phyloP scores from a whole-genome alignment of 306 rosid genomes.

The Castanopsis chinensis region DNA sequence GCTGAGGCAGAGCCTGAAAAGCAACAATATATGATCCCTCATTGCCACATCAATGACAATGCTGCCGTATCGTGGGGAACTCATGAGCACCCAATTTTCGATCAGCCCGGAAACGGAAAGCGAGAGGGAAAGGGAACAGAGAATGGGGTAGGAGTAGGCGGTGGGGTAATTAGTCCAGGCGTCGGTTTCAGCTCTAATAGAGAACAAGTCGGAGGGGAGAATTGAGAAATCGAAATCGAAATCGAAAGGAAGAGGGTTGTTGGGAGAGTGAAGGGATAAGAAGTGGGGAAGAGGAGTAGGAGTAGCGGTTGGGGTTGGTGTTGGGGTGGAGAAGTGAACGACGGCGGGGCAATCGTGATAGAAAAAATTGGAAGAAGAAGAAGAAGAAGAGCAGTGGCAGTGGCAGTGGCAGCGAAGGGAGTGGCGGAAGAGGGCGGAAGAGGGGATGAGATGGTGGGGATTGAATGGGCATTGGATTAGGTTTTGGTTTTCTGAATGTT shows the following conservation, averaged over 20 bases:
- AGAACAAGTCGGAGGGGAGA: slow-evolving; percentile 61
- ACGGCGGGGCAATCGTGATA: slow-evolving; percentile 68
- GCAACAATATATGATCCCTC: slow-evolving; percentile 55
- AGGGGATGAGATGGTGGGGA: slow-evolving; percentile 56
- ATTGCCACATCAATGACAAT: slow-evolving; percentile 54
- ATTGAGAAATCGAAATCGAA: slow-evolving; percentile 4
- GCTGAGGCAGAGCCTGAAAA: slow-evolving; percentile 55
- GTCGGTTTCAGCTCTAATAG: slow-evolving; percentile 46
- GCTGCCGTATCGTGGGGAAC: slow-evolving; percentile 76
- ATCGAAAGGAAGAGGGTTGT: too few species aligned
- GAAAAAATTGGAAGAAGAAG: slow-evolving; percentile 45
- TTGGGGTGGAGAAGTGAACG: slow-evolving; percentile 38
- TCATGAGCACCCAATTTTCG: slow-evolving; percentile 54
- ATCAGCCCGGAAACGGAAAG: slow-evolving; percentile 36
- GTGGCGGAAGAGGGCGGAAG: slow-evolving; percentile 59
- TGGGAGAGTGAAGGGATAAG: slow-evolving; percentile 26
- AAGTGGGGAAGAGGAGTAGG: slow-evolving; percentile 54
- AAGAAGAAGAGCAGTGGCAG: slow-evolving; percentile 46
- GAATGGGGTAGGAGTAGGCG: slow-evolving; percentile 36
- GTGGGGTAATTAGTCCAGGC: slow-evolving; percentile 61
- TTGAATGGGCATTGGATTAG: slow-evolving; percentile 49
- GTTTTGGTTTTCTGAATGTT: slow-evolving; percentile 18
- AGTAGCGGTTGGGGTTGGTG: slow-evolving; percentile 33
- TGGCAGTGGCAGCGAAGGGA: slow-evolving; percentile 47
- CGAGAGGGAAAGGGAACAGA: neutral